Conservation (phyloP, 306 rosid genomes). For the Quercus parvula region DNA sequence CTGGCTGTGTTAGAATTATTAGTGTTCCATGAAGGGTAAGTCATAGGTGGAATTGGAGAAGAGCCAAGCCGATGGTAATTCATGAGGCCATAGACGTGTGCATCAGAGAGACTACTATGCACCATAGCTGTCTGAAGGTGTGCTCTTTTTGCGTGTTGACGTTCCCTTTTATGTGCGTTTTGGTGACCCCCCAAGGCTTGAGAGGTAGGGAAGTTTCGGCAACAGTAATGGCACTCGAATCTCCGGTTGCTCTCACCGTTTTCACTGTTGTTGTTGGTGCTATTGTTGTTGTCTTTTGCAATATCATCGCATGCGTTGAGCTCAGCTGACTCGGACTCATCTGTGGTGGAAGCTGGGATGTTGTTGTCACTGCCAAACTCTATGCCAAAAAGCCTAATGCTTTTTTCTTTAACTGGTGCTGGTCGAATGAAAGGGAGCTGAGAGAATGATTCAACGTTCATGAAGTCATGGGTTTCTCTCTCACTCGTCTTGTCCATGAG, state of each 20-base stretch:
- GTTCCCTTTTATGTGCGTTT: constrained; percentile 89
- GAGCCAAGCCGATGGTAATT: constrained; percentile 60
- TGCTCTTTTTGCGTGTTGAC: constrained; percentile 86
- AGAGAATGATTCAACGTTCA: constrained; percentile 92
- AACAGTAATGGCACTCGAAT: constrained; percentile 93
- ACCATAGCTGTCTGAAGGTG: constrained; percentile 81
- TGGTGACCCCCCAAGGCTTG: constrained; percentile 98
- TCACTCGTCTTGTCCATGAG: constrained; percentile 63
- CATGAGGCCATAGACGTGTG: constrained; percentile 65
- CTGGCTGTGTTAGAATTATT: constrained; percentile 24
- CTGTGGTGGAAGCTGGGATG: not conserved
- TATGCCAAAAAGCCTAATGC: constrained; percentile 77
- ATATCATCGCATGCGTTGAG: constrained; percentile 22
- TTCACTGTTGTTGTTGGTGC: constrained; percentile 4
- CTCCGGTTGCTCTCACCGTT: constrained; percentile 59
- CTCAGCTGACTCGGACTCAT: constrained; percentile 35
- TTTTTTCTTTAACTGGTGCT: constrained; percentile 51
- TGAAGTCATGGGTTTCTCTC: constrained; percentile 84
- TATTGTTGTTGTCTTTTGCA: constrained; percentile 4
- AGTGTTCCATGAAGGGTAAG: constrained; percentile 53
- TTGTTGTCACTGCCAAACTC: constrained; percentile 43
- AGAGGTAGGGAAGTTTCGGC: constrained; percentile 88
- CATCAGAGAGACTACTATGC: constrained; percentile 50
- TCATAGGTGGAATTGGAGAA: constrained; percentile 22
- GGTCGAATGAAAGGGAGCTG: constrained; percentile 97